Evolutionary conservation across 495 filamentous ascomycete species (phyloP), one percentile per base, ranked within the genome.

Genomic region (Immersiella caudata): DNA sequence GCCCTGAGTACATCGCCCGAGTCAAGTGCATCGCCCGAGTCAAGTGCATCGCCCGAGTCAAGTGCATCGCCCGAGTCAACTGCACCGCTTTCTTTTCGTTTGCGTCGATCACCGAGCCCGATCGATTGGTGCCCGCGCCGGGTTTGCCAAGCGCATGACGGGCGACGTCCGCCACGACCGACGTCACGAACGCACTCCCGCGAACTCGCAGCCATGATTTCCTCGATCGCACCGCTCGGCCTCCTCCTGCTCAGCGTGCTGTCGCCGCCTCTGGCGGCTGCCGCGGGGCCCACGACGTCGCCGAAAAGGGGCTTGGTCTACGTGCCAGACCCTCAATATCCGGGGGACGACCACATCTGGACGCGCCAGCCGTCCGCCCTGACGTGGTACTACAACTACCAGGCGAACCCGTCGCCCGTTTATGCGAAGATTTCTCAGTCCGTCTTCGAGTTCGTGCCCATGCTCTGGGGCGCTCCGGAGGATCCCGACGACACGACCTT

Each of bases 371-470:
- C 72, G 29, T 85, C 83, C 8, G 83, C 85, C 60, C 73, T 93
- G 68, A 91, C 88, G 1, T 94, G 91, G 91, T 94, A 94, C 79
- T 93, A 93, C 84, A 92, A 92, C 79, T 93, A 93, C 77, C 68
- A 70, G 18, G 70, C 80, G 54, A 71, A 72, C 2, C 89, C 89
- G 26, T 85, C 88, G 11, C 50, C 81, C 0, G 75, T 75, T 26
- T 87, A 83, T 76, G 60, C 72, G 29, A 76, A 78, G 62, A 60
- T 75, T 54, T 52, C 79, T 8, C 78, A 86, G 69, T 68, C 75
- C 70, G 65, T 80, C 0, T 84, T 93, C 68, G 79, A 91, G 72
- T 94, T 92, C 71, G 89, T 94, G n/a, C 91, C 91, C 33, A 92
- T 92, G 91, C 82, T 93, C 33, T 93, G 88, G 89, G 90, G 90